A percentile compares a stretch with the other conserved stretches of the same genome.
phyloP scores from a whole-genome alignment of 495 filamentous ascomycete species.

The Hypoxylon lenormandii region DNA sequence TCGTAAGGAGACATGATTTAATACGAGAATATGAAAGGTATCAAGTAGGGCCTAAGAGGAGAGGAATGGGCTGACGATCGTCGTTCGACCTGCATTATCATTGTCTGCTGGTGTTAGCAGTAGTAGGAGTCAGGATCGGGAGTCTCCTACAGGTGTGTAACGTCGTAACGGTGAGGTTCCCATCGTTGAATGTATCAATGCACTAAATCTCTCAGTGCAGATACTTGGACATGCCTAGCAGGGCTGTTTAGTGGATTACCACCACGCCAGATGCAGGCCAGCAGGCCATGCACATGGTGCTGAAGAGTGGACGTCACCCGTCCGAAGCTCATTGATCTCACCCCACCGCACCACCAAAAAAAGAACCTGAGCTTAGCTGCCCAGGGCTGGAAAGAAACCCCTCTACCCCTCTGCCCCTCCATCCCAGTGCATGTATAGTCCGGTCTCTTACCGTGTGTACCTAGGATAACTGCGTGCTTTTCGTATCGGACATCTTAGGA shows the following conservation, averaged over 20 bases:
- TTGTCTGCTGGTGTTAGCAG: slow-evolving; percentile 24
- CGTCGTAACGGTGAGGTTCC: background rate
- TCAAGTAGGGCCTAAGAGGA: background rate
- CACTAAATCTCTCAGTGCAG: slow-evolving; percentile 22
- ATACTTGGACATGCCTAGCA: slow-evolving; percentile 17
- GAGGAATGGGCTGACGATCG: slow-evolving; percentile 26
- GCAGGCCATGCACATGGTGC: slow-evolving; percentile 9
- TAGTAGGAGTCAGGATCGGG: slow-evolving; percentile 2
- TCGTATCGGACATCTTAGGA: slow-evolving; percentile 35
- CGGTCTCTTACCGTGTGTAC: slow-evolving; percentile 18
- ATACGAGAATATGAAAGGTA: slow-evolving; percentile 1
- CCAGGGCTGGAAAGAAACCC: background rate
- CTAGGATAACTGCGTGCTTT: slow-evolving; percentile 34
- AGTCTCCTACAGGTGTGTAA: slow-evolving; percentile 25
- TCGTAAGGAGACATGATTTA: slow-evolving; percentile 9
- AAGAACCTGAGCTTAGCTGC: slow-evolving; percentile 6
- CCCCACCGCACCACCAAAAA: too few relatives aligned
- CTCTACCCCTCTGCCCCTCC: slow-evolving; percentile 32
- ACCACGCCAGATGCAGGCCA: slow-evolving; percentile 6
- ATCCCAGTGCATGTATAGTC: slow-evolving; percentile 34
- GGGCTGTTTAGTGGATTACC: slow-evolving; percentile 22
- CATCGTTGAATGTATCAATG: slow-evolving; percentile 19
- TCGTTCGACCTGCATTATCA: slow-evolving; percentile 30
- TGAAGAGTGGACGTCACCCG: slow-evolving; percentile 33
- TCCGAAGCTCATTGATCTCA: slow-evolving; percentile 39